phyloP scores from a whole-genome alignment of 2,329 filamentous ascomycete genomes.

The Parafenestella ontariensis region DNA sequence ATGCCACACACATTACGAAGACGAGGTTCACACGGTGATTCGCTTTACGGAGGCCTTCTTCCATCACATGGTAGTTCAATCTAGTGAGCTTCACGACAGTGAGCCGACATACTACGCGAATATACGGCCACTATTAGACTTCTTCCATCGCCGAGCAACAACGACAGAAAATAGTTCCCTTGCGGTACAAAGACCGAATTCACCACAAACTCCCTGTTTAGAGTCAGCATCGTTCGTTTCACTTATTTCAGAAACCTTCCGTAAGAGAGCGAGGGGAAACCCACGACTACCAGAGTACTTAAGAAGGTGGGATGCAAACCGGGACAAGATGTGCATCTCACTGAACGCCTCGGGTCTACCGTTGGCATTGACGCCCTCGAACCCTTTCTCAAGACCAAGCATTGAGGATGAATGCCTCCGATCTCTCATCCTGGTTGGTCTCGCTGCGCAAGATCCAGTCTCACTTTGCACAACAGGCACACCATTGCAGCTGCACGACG shows the following conservation, averaged over 20 bases:
- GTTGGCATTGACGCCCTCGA: conserved; percentile 42
- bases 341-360: conserved; percentile 51
- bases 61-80: conserved; percentile 49
- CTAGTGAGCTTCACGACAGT: conserved; percentile 28
- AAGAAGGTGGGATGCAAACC: conserved; percentile 51
- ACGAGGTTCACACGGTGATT: conserved; percentile 35
- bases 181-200: conserved; percentile 22
- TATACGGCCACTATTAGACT: conserved; percentile 29
- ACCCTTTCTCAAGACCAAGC: conserved; percentile 36
- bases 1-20: conserved; percentile 34
- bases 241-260: conserved; percentile 48
- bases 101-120: conserved; percentile 18
- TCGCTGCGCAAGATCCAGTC: conserved; percentile 52
- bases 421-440: conserved; percentile 49
- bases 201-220: conserved; percentile 13
- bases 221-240: conserved; percentile 19
- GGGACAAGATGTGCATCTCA: conserved; percentile 53
- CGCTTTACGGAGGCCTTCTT: conserved; percentile 53
- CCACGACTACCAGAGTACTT: conserved; percentile 50
- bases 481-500: conserved; percentile 42
- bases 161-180: conserved; percentile 9
- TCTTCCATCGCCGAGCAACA: conserved; percentile 19
- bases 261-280: conserved; percentile 52
- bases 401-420: conserved; percentile 52
- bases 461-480: conserved; percentile 49